Percentiles rank a stretch among this genome's conserved stretches.
These are phyloP conservation scores for Aspergillus vadensis DNA, from an alignment of 2,329 filamentous ascomycete species.

Conservation along the genomic window DNA sequence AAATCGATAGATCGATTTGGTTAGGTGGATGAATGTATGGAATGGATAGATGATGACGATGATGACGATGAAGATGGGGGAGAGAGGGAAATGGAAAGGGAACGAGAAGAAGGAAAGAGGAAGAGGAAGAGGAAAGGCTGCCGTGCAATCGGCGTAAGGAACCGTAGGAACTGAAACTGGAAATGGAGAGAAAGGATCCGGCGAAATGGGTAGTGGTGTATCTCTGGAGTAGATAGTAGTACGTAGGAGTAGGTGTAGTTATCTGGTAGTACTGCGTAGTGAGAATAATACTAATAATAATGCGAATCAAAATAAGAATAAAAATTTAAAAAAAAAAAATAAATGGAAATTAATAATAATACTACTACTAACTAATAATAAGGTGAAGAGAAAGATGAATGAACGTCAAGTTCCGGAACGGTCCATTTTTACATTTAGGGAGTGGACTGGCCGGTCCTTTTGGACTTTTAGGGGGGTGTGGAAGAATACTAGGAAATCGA, in stretches of 20 bases:
- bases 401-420: slow-evolving; percentile 15
- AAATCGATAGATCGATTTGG: too few species aligned
- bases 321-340: neutral
- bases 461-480: slow-evolving; percentile 7
- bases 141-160: neutral
- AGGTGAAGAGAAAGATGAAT: neutral
- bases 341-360: neutral
- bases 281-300: neutral
- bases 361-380: neutral
- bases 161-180: neutral
- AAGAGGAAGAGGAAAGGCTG: neutral
- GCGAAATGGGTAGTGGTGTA: neutral
- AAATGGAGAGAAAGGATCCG: neutral
- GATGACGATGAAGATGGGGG: neutral
- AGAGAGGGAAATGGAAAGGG: too few species aligned
- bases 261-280: too few species aligned
- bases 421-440: slow-evolving; percentile 1
- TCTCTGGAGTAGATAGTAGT: too few species aligned
- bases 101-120: neutral
- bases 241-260: too few species aligned
- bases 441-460: slow-evolving; percentile 6
- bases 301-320: neutral
- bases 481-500: too few species aligned
- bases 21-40: too few species aligned
- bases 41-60: neutral